These are phyloP conservation scores for Cryomyces minteri DNA, from an alignment of 495 filamentous ascomycete species.

Conservation along the genomic window DNA sequence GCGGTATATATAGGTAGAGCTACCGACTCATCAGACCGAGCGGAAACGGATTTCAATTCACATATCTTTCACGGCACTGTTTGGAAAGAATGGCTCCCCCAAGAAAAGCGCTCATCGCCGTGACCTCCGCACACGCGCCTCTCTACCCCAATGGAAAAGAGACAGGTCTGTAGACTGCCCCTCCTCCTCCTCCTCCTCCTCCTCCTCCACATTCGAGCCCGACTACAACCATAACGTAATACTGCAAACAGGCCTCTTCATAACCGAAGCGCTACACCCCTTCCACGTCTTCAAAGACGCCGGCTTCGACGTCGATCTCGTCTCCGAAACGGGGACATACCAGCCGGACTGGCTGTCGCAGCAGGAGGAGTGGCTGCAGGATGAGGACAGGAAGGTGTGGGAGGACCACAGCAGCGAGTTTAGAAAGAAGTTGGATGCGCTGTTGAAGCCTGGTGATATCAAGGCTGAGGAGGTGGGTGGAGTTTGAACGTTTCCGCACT, in stretches of 20 bases:
- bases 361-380: slow-evolving; percentile 24
- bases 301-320: slow-evolving; percentile 30
- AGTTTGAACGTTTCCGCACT: too few species aligned
- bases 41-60: too few species aligned
- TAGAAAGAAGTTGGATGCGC: slow-evolving; percentile 20
- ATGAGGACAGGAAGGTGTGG: slow-evolving; percentile 21
- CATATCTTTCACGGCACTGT: too few species aligned
- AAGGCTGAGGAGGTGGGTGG: slow-evolving; percentile 3
- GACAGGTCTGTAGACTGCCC: neutral
- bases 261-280: slow-evolving; percentile 30
- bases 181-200: too few species aligned
- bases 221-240: too few species aligned
- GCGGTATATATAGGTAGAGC: too few species aligned
- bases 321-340: slow-evolving; percentile 30
- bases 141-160: slow-evolving; percentile 21
- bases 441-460: slow-evolving; percentile 14
- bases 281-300: slow-evolving; percentile 26
- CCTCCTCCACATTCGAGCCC: too few species aligned
- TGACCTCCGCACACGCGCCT: slow-evolving; percentile 26
- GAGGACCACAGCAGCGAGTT: slow-evolving; percentile 24
- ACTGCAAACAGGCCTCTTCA: slow-evolving; percentile 21
- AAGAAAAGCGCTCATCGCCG: slow-evolving; percentile 25
- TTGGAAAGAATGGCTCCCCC: slow-evolving; percentile 18
- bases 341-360: slow-evolving; percentile 27
- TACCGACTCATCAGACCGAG: too few species aligned